Evolutionary conservation across 2,329 filamentous ascomycete species (phyloP), one percentile per base, ranked within the genome.

Genomic region (Exophiala spinifera): DNA sequence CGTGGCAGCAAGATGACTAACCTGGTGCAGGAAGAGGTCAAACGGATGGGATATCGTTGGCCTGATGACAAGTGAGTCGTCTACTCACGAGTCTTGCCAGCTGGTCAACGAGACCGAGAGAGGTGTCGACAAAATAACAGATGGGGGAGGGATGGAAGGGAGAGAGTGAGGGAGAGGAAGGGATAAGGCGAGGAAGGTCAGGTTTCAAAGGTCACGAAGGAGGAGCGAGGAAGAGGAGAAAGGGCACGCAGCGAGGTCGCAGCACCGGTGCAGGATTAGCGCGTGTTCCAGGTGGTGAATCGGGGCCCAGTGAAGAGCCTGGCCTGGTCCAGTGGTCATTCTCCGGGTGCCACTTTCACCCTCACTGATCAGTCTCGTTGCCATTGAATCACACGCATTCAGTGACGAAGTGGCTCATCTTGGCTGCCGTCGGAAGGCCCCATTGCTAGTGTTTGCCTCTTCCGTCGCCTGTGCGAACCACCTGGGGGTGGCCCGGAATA

Each of bases 51-150:
- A 42, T 28, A 23, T 17, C 23, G 34, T 46, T 40, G 23, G 50
- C 50, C 42, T 36, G 49, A 52, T 48, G 57, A 57, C 57, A 51
- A 54, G 57, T 60, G 57, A 60, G 57, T 60, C 57, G 57, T 15
- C 51, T 34, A 25, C 57, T 51, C 57, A 57, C 57, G 50, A 51
- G 57, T 53, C 57, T 47, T 57, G 4, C 48, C 51, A 55, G 56
- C 49, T 55, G 28, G 34, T 53, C 36, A 50, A 40, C 31, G 34
- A 46, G 37, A 39, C 25, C 36, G 42, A 15, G 42, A 44, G n/a
- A 44, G 20, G 6, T 21, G 42, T 44, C 23, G 42, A 15, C 20
- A 25, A n/a, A 25, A 13, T 31, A 13, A 23, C 19, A 43, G 21
- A 44, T n/a, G n/a, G n/a, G 17, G 10, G 34, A 48, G 33, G 36